These are phyloP conservation scores for Diaporthe destruens DNA, from an alignment of 2,329 filamentous ascomycete species.

Conservation along the genomic window DNA sequence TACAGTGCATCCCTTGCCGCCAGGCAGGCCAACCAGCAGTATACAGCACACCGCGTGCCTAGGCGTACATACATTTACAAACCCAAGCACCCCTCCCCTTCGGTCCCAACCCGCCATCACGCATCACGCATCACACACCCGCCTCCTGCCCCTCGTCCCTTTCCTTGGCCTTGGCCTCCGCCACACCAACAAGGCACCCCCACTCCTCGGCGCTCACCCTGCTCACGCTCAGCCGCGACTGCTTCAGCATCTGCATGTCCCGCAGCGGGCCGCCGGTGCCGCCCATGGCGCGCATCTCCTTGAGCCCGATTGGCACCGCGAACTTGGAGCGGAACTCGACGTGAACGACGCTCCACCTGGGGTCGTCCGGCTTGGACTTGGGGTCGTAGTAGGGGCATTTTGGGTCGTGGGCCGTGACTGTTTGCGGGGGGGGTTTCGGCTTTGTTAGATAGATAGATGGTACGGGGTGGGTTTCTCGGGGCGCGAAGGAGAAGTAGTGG, in stretches of 20 bases:
- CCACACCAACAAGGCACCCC: conserved; percentile 70
- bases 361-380: conserved; percentile 75
- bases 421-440: not conserved
- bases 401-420: conserved; percentile 78
- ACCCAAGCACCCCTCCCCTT: too few relatives aligned
- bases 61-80: not conserved
- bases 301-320: conserved; percentile 74
- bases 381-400: conserved; percentile 86
- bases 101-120: not conserved
- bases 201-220: conserved; percentile 75
- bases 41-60: too few relatives aligned
- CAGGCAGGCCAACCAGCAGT: too few relatives aligned
- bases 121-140: conserved; percentile 39
- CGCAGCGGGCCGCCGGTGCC: conserved; percentile 69
- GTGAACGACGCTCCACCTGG: conserved; percentile 90
- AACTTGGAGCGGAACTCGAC: conserved; percentile 91
- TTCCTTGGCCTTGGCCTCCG: conserved; percentile 59
- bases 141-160: conserved; percentile 52
- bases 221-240: conserved; percentile 85
- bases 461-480: too few relatives aligned
- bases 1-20: too few relatives aligned
- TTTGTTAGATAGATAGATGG: not conserved
- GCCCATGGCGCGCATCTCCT: conserved; percentile 76
- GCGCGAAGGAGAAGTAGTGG: not conserved
- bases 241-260: conserved; percentile 86